Evolutionary conservation across 208 protist species (phyloP).

Genomic region (Crithidia sp.): DNA sequence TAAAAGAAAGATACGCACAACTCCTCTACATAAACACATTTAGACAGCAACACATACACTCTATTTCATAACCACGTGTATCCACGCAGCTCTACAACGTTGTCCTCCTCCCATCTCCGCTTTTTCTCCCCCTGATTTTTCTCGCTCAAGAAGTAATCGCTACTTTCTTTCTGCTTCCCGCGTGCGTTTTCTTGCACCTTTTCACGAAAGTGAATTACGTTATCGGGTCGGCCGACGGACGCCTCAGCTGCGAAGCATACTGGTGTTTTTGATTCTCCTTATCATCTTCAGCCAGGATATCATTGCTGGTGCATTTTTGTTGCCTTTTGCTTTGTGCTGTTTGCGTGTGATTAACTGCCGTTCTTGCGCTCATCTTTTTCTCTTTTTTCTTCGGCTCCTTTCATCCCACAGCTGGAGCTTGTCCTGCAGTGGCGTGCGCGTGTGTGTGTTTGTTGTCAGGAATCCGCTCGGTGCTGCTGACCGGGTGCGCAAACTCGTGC

Average conservation of each 20-base stretch:
- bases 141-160: neutral
- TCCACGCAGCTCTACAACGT: neutral
- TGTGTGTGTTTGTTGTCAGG: neutral
- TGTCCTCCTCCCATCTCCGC: neutral
- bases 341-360: too few species aligned
- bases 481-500: neutral
- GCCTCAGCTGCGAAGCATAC: neutral
- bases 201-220: neutral
- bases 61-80: neutral
- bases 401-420: neutral
- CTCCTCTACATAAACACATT: slow-evolving; percentile 8
- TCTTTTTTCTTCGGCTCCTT: neutral
- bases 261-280: neutral
- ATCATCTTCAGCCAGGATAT: neutral
- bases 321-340: neutral
- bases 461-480: neutral
- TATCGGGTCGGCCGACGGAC: neutral
- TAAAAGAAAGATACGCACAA: neutral
- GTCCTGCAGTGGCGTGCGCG: neutral
- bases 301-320: neutral
- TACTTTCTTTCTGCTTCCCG: slow-evolving; percentile 2
- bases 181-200: slow-evolving; percentile 2
- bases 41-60: slow-evolving; percentile 12
- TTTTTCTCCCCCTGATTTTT: slow-evolving; percentile 10
- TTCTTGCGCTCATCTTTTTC: neutral